Evolutionary conservation across 768 basidiomycete species (phyloP), one percentile per base, ranked within the genome.

Genomic region (Daedalea quercina): DNA sequence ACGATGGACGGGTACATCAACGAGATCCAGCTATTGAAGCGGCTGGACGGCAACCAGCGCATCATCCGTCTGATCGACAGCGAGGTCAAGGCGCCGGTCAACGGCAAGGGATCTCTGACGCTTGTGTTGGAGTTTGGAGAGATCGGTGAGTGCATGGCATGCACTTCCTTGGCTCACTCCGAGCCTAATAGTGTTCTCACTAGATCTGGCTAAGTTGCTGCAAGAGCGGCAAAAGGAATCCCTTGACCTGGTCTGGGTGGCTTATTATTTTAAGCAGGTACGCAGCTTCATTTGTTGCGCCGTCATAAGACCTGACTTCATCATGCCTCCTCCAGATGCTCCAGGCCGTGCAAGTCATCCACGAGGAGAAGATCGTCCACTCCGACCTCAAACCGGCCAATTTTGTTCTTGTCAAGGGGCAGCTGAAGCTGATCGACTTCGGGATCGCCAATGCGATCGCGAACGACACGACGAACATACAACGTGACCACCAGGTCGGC

Each of bases 401-500:
- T 69, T 99, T 99, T 59, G 94, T 99, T 20, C 76, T 99, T 26
- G 95, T 98, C 52, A 85, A 87, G 54, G 95, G 95, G 4, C 87
- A 92, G 59, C 75, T 99, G 52, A 99, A 99, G 77, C 73, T 99
- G 57, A 99, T 99, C 59, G 95, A 99, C 67, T 99, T 99, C 64
- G 95, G 95, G n/a, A 99, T 99, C 63, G 94, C 95, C 13, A 97
- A 97, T 65, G 94, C 94, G 9, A 95, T 99, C 59, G 94, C 94
- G 17, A 97, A 94, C 64, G 95, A 99, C 61, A 99, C 95, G 1
- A 97, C 95, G 2, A 97, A 99, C 63, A 97, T 98, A 53, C 93
- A 95, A 58, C 79, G 95, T 52, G 95, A 99, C 60, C 90, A 92
- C 63, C 93, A 94, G 80, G 92, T 99, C 59, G 95, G 95, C 2